These are phyloP conservation scores for Populus hybrid DNA, from an alignment of 441 rosid genomes.

Conservation along the genomic window DNA sequence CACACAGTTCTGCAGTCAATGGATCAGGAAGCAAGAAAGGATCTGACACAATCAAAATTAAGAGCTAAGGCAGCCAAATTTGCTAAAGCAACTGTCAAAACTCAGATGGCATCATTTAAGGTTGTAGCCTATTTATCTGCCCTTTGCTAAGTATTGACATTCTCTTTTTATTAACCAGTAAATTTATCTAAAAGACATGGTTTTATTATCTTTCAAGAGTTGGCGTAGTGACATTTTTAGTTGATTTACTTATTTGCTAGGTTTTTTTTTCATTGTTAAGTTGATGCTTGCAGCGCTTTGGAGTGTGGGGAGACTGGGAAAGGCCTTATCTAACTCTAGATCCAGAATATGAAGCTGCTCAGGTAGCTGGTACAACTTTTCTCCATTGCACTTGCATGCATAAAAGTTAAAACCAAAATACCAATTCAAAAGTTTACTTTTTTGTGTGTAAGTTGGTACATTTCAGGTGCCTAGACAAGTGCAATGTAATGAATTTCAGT, in stretches of 20 bases:
- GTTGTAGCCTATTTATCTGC: constrained; percentile 26
- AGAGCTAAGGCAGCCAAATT: constrained; percentile 94
- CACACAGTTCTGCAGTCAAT: constrained; percentile 90
- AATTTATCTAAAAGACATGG: not conserved
- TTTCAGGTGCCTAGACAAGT: not conserved
- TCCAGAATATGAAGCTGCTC: constrained; percentile 96
- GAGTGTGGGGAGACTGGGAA: constrained; percentile 98
- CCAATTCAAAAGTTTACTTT: not conserved
- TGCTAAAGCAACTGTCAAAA: constrained; percentile 89
- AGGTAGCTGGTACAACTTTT: constrained; percentile 54
- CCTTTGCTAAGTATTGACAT: constrained; percentile 10
- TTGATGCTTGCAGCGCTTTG: constrained; percentile 72
- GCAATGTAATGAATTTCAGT: not conserved
- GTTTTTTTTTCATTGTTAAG: not conserved
- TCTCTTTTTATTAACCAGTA: constrained; percentile 5
- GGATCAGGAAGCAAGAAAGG: constrained; percentile 77
- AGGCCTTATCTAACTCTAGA: constrained; percentile 87
- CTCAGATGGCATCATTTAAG: constrained; percentile 97
- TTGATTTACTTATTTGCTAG: constrained; percentile 5
- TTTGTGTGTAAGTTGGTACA: not conserved
- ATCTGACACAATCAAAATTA: constrained; percentile 79
- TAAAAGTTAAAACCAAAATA: constrained; percentile 6
- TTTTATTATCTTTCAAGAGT: constrained; percentile 7
- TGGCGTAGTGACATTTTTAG: constrained; percentile 1
- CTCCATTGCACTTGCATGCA: constrained; percentile 13